Conservation (phyloP, 2,329 filamentous ascomycete genomes). For the Ophiostoma ulmi region DNA sequence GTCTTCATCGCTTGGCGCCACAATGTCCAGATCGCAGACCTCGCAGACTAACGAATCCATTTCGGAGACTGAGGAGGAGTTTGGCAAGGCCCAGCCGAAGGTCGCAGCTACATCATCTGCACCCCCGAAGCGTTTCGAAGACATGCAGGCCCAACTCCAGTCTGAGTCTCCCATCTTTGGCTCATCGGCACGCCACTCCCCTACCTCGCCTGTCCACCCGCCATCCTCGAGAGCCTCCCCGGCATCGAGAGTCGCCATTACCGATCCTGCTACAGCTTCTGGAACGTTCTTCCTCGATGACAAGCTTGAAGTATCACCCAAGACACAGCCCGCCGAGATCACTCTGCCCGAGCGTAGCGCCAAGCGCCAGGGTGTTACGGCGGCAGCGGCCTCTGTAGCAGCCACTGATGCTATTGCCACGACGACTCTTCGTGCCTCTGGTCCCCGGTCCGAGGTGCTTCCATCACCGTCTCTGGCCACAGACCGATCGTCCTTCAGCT, state of each 20-base stretch:
- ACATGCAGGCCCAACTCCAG: conserved; percentile 22
- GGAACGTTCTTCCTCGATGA: conserved; percentile 36
- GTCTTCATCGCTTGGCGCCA: not conserved
- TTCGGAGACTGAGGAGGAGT: conserved; percentile 42
- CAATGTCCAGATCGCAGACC: conserved; percentile 16
- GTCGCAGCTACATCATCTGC: not conserved
- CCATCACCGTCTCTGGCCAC: conserved; percentile 15
- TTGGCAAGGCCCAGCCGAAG: not conserved
- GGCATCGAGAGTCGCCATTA: not conserved
- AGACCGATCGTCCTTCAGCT: conserved; percentile 9
- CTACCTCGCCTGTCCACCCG: conserved; percentile 25
- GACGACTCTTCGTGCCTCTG: conserved; percentile 5
- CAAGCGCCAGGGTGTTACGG: conserved; percentile 19
- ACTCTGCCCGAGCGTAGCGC: conserved; percentile 28
- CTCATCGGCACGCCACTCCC: conserved; percentile 25
- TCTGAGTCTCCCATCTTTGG: conserved; percentile 29
- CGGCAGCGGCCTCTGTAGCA: conserved; percentile 28
- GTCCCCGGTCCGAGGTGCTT: conserved; percentile 13
- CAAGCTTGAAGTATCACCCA: conserved; percentile 35
- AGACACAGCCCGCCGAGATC: conserved; percentile 23
- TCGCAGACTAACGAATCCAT: conserved; percentile 35
- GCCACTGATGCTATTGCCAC: conserved; percentile 28
- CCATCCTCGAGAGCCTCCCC: conserved; percentile 30
- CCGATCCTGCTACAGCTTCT: conserved; percentile 33
- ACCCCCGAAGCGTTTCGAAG: conserved; percentile 19